Evolutionary conservation across 2,329 filamentous ascomycete species (phyloP), one percentile per base, ranked within the genome.

Genomic region (Mycosphaerella arachidis): DNA sequence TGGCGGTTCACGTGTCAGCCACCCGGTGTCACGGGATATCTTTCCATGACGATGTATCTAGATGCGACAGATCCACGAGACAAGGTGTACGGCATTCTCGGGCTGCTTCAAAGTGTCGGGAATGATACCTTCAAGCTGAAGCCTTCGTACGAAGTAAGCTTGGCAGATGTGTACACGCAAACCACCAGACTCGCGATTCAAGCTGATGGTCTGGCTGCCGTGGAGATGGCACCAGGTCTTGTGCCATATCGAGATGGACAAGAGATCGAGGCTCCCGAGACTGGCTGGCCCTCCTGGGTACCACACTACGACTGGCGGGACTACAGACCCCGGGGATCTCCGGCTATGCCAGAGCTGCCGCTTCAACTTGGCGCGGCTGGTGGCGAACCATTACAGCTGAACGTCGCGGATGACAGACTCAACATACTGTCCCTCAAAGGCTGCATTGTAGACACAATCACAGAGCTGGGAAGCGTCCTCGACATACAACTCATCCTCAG

Each of bases 1-100:
- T 55, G 59, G 59, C 50, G 51, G n/a, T 45, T 31, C 37, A 40
- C 37, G 37, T 13, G 37, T 16, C 37, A 20, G 16, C 51, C 30
- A 33, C 30, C n/a, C 13, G 1, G n/a, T 10, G 12, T 16, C 13
- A 6, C 16, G 12, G 9, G 7, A 31, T 48, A 24, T 13, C 31
- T 13, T 16, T 20, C 9, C 29, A n/a, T 58, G 9, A 45, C n/a
- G 30, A 30, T 43, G 6, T n/a, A 45, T 50, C 31, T 55, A 6
- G 18, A 33, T 6, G 50, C 51, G 13, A 56, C 60, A 1, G 12
- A 50, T 12, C 57, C 60, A 2, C 29, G 33, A 1, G 60, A 59
- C n/a, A 62, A 62, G 48, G 43, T 62, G 13, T 62, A 62, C 35
- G 57, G 60, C n/a, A 27, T 59, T n/a, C 33, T 62, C 10, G 60